Evolutionary conservation across 2,329 filamentous ascomycete species (phyloP), one percentile per base, ranked within the genome.

Genomic region (Metarhizium robertsii): DNA sequence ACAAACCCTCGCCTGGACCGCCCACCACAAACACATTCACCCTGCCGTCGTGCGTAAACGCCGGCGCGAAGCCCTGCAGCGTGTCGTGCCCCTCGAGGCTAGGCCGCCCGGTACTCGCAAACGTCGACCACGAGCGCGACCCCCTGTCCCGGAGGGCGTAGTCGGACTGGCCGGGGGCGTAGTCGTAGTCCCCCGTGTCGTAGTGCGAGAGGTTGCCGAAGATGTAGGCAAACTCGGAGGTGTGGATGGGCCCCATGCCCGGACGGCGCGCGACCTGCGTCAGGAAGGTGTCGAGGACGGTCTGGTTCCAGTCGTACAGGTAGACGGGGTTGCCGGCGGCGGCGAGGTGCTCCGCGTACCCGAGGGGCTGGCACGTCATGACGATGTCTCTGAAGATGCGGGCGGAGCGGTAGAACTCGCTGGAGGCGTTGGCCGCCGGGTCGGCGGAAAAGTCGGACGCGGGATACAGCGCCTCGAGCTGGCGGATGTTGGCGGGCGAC

Each of bases 251-350:
- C 32, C 78, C 78, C 5, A 75, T 61, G 1, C 74, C 74, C 1
- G 69, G 65, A 3, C 66, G 59, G 10, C 69, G 68, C 25, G 60
- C 60, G 3, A 66, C 53, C 10, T 65, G 64, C 5, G 54, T 54
- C n/a, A 80, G 62, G 34, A 76, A 69, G 0, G 72, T 68, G 3
- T 71, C 73, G 2, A 79, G 65, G n/a, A 81, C 69, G 0, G 79
- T 81, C 60, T 80, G 77, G 62, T 82, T 82, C 67, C 75, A 77
- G 57, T 74, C 66, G 63, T 76, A 80, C 2, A 79, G 64, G 61
- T 75, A 81, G 4, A 78, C 74, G 4, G 64, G 61, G 57, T 70
- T 71, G 4, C 66, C 69, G 30, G 65, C 66, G 14, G 64, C 57
- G 1, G 71, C 66, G 29, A 79, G 65, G 1, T 71, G 67, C 34